Conservation (phyloP, 2,329 filamentous ascomycete genomes). For the Tolypocladium inflatum region DNA sequence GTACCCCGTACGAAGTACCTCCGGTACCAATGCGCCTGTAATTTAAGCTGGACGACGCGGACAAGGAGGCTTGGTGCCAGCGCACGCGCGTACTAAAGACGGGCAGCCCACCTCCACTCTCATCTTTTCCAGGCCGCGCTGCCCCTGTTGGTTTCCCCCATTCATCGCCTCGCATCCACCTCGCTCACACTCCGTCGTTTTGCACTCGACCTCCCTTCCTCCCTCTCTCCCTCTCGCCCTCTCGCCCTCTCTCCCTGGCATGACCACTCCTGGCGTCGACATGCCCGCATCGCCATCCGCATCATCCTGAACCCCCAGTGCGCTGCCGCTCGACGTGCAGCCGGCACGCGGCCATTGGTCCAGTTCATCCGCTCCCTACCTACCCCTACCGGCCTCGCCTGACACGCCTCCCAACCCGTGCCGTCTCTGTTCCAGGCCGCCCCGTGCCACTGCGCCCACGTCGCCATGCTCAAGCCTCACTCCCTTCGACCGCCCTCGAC, state of each 20-base stretch:
- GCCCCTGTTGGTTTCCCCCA: neutral
- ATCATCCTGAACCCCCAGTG: neutral
- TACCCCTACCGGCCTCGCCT: neutral
- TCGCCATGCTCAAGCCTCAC: neutral
- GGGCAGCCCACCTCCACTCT: neutral
- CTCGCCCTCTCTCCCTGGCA: neutral
- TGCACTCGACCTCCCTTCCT: too few relatives aligned
- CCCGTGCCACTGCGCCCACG: neutral
- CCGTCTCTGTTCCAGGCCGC: neutral
- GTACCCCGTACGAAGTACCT: neutral
- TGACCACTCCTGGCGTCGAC: neutral
- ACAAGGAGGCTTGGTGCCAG: neutral
- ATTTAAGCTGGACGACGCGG: too few relatives aligned
- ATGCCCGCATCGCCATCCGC: neutral
- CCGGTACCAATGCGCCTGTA: too few relatives aligned
- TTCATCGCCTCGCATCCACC: neutral
- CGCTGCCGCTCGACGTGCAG: neutral
- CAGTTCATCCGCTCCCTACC: neutral
- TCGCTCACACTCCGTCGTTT: neutral
- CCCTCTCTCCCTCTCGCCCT: neutral
- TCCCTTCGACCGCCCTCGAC: neutral
- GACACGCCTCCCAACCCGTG: neutral
- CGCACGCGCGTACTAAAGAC: neutral
- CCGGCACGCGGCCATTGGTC: neutral
- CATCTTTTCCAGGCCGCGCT: neutral